These are phyloP conservation scores for Tanacetum coccineum DNA, from an alignment of 129 eudicot species.

Conservation along the genomic window DNA sequence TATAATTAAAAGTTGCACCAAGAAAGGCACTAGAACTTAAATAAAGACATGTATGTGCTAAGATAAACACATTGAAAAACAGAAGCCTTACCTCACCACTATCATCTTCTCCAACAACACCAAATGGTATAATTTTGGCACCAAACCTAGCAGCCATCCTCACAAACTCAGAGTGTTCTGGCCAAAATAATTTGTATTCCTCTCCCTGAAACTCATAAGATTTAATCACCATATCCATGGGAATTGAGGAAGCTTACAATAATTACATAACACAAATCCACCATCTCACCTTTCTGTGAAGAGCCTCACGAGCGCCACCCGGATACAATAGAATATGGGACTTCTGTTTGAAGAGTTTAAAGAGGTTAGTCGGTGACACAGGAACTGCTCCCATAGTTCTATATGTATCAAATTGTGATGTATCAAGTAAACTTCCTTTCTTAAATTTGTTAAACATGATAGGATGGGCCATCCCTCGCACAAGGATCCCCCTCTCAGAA, in stretches of 20 bases:
- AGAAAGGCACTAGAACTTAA: not conserved
- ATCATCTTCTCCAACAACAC: constrained; percentile 94
- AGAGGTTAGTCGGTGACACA: constrained; percentile 70
- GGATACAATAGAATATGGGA: constrained; percentile 84
- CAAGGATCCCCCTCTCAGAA: constrained; percentile 48
- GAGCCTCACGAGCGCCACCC: constrained; percentile 93
- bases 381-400: constrained; percentile 93
- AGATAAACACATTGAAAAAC: not conserved
- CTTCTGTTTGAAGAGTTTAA: constrained; percentile 50
- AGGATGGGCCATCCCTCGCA: constrained; percentile 89
- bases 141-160: constrained; percentile 97
- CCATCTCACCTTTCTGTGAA: constrained; percentile 69
- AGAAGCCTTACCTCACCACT: constrained; percentile 54
- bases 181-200: constrained; percentile 87
- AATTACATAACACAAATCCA: not conserved
- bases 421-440: constrained; percentile 47
- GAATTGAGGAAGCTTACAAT: not conserved
- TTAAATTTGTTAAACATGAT: constrained; percentile 45
- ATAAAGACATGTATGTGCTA: no score
- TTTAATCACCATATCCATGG: not conserved
- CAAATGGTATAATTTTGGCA: constrained; percentile 89
- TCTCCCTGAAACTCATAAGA: constrained; percentile 57
- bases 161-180: constrained; percentile 81
- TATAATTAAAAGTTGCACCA: not conserved
- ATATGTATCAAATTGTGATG: constrained; percentile 47